These are phyloP conservation scores for Flaveria linearis DNA, from an alignment of 129 eudicot species.

Conservation along the genomic window DNA sequence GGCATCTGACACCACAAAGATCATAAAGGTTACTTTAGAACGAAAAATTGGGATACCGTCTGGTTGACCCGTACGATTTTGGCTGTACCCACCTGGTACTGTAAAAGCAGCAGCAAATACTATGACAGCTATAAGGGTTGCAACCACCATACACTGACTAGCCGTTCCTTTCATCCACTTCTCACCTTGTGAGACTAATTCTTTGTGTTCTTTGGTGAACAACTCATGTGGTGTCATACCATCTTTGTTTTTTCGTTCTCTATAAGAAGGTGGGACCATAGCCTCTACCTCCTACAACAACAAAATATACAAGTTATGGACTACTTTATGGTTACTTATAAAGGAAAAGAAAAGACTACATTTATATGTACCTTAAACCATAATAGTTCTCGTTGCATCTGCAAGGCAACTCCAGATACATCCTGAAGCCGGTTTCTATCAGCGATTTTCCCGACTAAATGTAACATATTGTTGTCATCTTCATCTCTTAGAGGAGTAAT, in stretches of 20 bases:
- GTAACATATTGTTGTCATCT: conserved; percentile 47
- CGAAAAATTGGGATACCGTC: conserved; percentile 41
- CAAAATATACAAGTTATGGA: background rate
- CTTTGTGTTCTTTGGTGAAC: conserved; percentile 50
- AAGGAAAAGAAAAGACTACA: background rate
- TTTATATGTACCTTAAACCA: conserved; percentile 49
- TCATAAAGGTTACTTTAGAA: conserved; percentile 10
- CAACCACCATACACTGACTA: conserved; percentile 50
- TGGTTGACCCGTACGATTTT: background rate
- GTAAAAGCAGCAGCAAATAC: conserved; percentile 51
- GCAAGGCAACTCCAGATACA: conserved; percentile 56
- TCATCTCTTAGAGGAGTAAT: conserved; percentile 41
- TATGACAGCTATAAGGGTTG: conserved; percentile 47
- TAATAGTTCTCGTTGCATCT: conserved; percentile 51
- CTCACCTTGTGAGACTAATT: conserved; percentile 42
- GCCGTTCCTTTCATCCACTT: conserved; percentile 61
- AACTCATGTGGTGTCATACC: conserved; percentile 46
- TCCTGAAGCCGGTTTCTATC: conserved; percentile 37
- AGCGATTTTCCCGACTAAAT: conserved; percentile 49
- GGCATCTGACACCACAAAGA: conserved; percentile 43
- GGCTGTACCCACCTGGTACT: conserved; percentile 46
- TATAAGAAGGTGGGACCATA: conserved; percentile 41
- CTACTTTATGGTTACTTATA: background rate
- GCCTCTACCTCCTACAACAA: conserved; percentile 49
- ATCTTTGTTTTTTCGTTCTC: conserved; percentile 40